Percentiles rank a stretch among this genome's conserved stretches.
These are phyloP conservation scores for Neofusicoccum cordaticola DNA, from an alignment of 2,329 filamentous ascomycete species.

Conservation along the genomic window DNA sequence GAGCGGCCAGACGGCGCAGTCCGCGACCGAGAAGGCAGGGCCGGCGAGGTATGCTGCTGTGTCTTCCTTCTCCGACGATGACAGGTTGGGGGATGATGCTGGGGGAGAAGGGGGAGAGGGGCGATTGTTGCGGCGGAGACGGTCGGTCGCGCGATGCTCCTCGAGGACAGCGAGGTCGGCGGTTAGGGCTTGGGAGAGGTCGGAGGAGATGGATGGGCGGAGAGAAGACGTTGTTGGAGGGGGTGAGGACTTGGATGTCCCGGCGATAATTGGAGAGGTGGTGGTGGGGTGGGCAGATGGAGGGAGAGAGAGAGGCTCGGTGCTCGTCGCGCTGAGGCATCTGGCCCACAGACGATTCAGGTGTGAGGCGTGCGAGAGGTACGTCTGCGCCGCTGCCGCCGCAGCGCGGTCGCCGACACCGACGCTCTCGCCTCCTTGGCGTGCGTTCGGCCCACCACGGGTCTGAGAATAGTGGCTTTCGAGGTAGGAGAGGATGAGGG, in stretches of 20 bases:
- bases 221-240: background rate
- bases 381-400: background rate
- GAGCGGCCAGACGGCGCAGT: conserved; percentile 33
- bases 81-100: background rate
- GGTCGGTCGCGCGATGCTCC: conserved; percentile 19
- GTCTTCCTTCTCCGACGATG: background rate
- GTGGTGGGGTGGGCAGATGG: conserved; percentile 19
- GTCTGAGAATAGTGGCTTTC: conserved; percentile 28
- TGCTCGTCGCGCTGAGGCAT: conserved; percentile 20
- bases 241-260: background rate
- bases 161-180: conserved; percentile 23
- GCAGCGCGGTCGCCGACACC: background rate
- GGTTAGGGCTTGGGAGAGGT: conserved; percentile 20
- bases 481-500: conserved; percentile 33
- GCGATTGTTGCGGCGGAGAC: background rate
- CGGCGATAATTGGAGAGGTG: background rate
- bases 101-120: background rate
- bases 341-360: background rate
- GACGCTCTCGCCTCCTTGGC: conserved; percentile 21
- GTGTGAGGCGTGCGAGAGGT: background rate
- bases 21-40: conserved; percentile 29
- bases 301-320: conserved; percentile 24
- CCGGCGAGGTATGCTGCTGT: conserved; percentile 28
- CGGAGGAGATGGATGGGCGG: conserved; percentile 20
- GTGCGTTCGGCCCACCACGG: too few relatives aligned